Conservation (phyloP, 129 eudicot species). For the Flaveria sonorensis region DNA sequence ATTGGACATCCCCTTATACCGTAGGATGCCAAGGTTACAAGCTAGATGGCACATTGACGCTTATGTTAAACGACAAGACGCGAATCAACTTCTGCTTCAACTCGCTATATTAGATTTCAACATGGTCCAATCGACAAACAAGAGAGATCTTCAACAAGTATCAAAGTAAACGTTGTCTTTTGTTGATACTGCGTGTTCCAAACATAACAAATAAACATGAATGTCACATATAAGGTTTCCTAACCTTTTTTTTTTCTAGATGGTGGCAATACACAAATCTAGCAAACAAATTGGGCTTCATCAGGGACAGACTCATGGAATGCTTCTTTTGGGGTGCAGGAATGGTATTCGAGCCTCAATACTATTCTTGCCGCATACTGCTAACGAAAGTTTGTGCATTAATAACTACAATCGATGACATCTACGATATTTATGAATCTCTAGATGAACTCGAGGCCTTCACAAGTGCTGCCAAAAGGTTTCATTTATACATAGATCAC, state of each 20-base stretch:
- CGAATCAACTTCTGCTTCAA: conserved; percentile 30
- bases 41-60: conserved; percentile 41
- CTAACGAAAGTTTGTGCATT: background rate
- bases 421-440: conserved; percentile 2
- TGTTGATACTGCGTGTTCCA: too few species aligned
- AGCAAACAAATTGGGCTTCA: background rate
- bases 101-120: conserved; percentile 46
- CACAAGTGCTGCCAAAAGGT: background rate
- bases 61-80: conserved; percentile 4
- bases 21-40: conserved; percentile 13
- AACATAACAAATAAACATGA: too few species aligned
- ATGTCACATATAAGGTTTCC: too few species aligned
- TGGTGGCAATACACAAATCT: background rate
- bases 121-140: conserved; percentile 42
- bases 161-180: conserved; percentile 14
- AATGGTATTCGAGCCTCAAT: background rate
- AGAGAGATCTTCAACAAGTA: conserved; percentile 36
- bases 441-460: background rate
- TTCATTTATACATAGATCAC: too few species aligned
- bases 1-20: conserved; percentile 31
- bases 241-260: background rate
- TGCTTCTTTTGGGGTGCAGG: background rate
- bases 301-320: background rate
- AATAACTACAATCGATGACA: background rate
- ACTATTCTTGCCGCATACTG: background rate